Evolutionary conservation across 2,329 filamentous ascomycete genomes (phyloP).

Genomic region (Aureobasidium leucospermi): DNA sequence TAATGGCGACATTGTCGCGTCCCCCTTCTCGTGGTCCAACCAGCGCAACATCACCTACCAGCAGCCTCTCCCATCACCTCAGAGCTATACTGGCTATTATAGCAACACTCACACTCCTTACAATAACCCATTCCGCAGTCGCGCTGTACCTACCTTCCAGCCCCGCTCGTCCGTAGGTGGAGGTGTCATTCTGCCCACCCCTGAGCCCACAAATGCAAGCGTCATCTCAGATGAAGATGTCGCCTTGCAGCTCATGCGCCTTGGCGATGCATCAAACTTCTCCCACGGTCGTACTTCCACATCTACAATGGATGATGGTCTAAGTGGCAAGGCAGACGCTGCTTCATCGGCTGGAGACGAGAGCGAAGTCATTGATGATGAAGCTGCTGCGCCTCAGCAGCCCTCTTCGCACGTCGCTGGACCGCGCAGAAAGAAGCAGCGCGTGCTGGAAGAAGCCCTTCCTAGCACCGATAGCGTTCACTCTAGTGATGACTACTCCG

Average conservation of each 20-base stretch:
- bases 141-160: constrained; percentile 36
- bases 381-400: constrained; percentile 34
- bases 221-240: constrained; percentile 98
- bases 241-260: constrained; percentile 89
- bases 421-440: constrained; percentile 30
- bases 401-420: constrained; percentile 23
- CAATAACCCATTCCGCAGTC: constrained; percentile 46
- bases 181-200: constrained; percentile 68
- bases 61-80: constrained; percentile 74
- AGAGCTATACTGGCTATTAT: constrained; percentile 51
- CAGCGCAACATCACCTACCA: constrained; percentile 76
- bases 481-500: constrained; percentile 53
- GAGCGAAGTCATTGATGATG: constrained; percentile 65
- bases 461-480: constrained; percentile 52
- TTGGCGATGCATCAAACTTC: constrained; percentile 89
- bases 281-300: constrained; percentile 85
- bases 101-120: constrained; percentile 12
- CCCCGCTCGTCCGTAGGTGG: constrained; percentile 40
- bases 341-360: constrained; percentile 63
- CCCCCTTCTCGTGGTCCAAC: constrained; percentile 57
- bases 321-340: constrained; percentile 80
- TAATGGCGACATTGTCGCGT: constrained; percentile 60
- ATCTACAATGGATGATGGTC: constrained; percentile 86
- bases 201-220: constrained; percentile 93
- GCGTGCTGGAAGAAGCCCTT: constrained; percentile 40